phyloP scores from a whole-genome alignment of 345 rosid species.

The Acer negundo region DNA sequence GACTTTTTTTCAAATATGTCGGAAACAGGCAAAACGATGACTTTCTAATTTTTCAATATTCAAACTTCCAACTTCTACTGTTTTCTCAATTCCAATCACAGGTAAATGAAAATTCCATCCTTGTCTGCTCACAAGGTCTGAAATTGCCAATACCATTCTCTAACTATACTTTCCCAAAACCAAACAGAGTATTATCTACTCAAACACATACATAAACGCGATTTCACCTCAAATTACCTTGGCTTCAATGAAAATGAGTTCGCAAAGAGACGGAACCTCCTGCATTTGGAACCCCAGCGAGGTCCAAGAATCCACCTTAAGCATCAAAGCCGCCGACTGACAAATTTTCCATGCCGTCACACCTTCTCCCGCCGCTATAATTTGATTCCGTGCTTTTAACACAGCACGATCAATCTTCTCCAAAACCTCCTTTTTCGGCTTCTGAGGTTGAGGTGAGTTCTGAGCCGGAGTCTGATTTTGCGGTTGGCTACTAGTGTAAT shows the following conservation, averaged over 20 bases:
- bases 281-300: constrained; percentile 72
- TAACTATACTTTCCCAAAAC: too few relatives aligned
- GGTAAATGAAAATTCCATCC: not conserved
- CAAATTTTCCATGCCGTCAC: constrained; percentile 71
- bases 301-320: constrained; percentile 71
- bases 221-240: constrained; percentile 43
- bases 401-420: constrained; percentile 47
- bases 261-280: constrained; percentile 65
- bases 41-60: not conserved
- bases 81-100: not conserved
- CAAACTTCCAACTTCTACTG: not conserved
- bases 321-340: constrained; percentile 39
- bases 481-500: constrained; percentile 17
- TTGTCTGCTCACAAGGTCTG: not conserved
- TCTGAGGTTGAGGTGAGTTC: constrained; percentile 16
- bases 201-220: not conserved
- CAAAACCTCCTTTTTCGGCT: constrained; percentile 24
- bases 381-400: constrained; percentile 41
- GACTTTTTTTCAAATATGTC: too few relatives aligned
- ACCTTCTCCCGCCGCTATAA: constrained; percentile 51
- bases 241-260: constrained; percentile 64
- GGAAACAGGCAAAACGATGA: too few relatives aligned
- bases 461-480: constrained; percentile 23
- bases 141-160: too few relatives aligned
- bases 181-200: too few relatives aligned